Evolutionary conservation across 208 protist species (phyloP).

Genomic region (Acanthamoeba royreba): DNA sequence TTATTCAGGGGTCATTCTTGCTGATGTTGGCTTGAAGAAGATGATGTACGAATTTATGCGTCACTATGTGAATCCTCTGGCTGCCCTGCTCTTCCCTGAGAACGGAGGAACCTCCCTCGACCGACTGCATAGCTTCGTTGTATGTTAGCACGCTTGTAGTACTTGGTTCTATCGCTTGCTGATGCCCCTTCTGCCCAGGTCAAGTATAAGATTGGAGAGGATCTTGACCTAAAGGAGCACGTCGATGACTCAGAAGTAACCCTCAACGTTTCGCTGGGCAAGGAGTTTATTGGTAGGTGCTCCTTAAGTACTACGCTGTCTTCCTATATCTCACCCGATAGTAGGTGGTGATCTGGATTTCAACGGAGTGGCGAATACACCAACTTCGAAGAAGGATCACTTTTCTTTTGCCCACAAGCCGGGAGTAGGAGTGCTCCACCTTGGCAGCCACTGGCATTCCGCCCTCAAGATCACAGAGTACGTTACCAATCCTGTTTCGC

Average conservation of each 20-base stretch:
- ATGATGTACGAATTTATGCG: not conserved
- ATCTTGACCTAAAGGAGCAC: constrained; percentile 28
- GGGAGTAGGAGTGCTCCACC: not conserved
- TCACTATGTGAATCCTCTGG: not conserved
- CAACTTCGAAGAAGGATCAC: not conserved
- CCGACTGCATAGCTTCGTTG: constrained; percentile 19
- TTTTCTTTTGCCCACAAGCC: not conserved
- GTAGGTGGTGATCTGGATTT: constrained; percentile 6
- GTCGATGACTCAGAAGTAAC: constrained; percentile 28
- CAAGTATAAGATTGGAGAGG: constrained; percentile 18
- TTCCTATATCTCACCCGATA: not conserved
- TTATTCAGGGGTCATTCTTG: not conserved
- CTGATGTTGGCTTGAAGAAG: not conserved
- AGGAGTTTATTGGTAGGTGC: not conserved
- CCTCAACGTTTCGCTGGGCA: constrained; percentile 7
- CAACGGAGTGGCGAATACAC: not conserved
- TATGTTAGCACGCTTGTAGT: too few species aligned
- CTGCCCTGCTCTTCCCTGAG: not conserved
- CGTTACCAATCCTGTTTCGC: too few species aligned
- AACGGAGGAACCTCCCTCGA: not conserved
- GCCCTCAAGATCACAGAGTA: not conserved
- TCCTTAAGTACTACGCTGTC: not conserved
- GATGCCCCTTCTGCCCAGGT: not conserved
- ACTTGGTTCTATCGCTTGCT: not conserved
- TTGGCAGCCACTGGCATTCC: constrained; percentile 23